phyloP scores from a whole-genome alignment of 108 stramenopile genomes.

The Discostella stelligeroides region DNA sequence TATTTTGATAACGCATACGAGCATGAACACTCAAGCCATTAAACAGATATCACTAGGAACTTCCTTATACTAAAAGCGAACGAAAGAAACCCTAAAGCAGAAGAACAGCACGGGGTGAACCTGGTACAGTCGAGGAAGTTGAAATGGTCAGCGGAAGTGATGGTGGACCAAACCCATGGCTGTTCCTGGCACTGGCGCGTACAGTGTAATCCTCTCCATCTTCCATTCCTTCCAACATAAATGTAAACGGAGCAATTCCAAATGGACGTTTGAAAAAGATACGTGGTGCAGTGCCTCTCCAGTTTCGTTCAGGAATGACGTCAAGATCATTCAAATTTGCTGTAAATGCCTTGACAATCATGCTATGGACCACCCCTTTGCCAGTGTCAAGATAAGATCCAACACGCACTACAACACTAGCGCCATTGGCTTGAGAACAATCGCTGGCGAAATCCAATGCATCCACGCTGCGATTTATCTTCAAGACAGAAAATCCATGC shows the following conservation, averaged over 20 bases:
- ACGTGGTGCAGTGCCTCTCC: conserved; percentile 48
- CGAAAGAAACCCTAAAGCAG: too few relatives aligned
- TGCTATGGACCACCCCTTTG: conserved; percentile 26
- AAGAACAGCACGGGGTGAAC: conserved; percentile 18
- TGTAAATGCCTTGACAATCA: conserved; percentile 42
- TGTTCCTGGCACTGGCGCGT: conserved; percentile 43
- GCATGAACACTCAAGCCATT: too few relatives aligned
- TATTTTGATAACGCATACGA: too few relatives aligned
- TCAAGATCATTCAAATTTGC: conserved; percentile 29
- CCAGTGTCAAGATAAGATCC: conserved; percentile 30
- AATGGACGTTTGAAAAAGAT: conserved; percentile 36
- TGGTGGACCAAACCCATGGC: conserved; percentile 36
- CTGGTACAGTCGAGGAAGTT: conserved; percentile 30
- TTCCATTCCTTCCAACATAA: conserved; percentile 24
- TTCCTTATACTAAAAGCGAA: too few relatives aligned
- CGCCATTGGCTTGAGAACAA: conserved; percentile 29
- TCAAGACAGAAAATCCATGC: conserved; percentile 24
- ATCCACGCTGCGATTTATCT: background rate
- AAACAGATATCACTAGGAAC: too few relatives aligned
- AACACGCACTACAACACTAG: conserved; percentile 9
- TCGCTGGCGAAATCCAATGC: conserved; percentile 16
- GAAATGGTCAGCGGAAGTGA: conserved; percentile 20
- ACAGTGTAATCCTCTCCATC: conserved; percentile 21
- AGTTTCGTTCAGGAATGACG: conserved; percentile 39
- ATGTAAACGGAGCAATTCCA: conserved; percentile 23